Evolutionary conservation across 306 rosid genomes (phyloP), one percentile per base, ranked within the genome.

Genomic region (Comarum palustre): DNA sequence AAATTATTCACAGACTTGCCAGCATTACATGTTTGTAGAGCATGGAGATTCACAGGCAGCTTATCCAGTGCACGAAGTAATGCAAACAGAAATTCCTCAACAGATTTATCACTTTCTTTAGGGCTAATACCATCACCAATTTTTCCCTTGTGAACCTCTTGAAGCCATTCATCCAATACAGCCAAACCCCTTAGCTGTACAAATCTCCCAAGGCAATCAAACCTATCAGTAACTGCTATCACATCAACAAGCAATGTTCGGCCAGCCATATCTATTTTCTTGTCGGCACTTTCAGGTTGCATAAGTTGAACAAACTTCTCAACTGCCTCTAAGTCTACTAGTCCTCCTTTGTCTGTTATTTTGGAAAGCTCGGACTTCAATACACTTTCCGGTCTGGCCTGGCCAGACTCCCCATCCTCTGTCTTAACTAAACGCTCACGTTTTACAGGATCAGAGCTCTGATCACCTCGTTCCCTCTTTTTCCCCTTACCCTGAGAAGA

Each of bases 141-240:
- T 86, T 90, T 90, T 19, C 96, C 92, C 76, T 89, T 90, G 58
- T 90, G 94, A 46, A 78, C 94, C 72, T 92, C 96, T 73, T 92
- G 97, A 55, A 92, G 96, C 97, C 97, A 92, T 66, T 88, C 97
- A 88, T 92, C 94, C 78, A 88, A 77, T 32, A 90, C 96, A 66
- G 86, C 87, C 78, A 92, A 83, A 74, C 97, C 97, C 85, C 61
- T 82, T 41, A 78, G 85, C 73, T 90, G 92, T 74, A 92, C 86
- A 85, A 92, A 92, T 85, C 57, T 80, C 66, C 76, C 79, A 68
- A 92, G 94, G 72, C 92, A 92, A 67, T 90, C 96, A 6, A 73
- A 27, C 46, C 86, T 85, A 55, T 92, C 94, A 36, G 97, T 92
- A 47, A 82, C 88, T 31, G 94, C 89, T 69, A 92, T 81, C 39